Evolutionary conservation across 176 grass and related monocot genomes (phyloP).

Genomic region (Cenchrus purpureus): DNA sequence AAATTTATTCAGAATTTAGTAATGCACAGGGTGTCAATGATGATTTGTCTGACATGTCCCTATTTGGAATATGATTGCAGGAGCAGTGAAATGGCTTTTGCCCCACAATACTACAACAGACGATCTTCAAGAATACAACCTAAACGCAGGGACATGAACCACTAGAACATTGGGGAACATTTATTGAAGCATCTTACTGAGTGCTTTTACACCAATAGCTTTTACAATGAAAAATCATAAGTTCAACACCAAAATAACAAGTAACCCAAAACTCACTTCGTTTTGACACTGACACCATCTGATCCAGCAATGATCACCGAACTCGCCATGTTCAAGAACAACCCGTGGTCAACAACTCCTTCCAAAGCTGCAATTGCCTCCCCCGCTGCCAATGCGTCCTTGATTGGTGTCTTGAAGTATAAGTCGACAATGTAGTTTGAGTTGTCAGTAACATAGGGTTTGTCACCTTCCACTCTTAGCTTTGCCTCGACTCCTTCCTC

Average conservation of each 20-base stretch:
- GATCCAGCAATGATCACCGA: slow-evolving; percentile 93
- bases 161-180: slow-evolving; percentile 9
- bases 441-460: slow-evolving; percentile 90
- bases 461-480: slow-evolving; percentile 67
- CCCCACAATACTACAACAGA: neutral
- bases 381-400: slow-evolving; percentile 74
- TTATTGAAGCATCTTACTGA: slow-evolving; percentile 47
- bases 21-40: neutral
- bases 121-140: neutral
- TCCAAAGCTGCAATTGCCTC: slow-evolving; percentile 75
- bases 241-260: slow-evolving; percentile 25
- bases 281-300: slow-evolving; percentile 78
- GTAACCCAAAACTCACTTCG: slow-evolving; percentile 59
- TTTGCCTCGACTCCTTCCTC: slow-evolving; percentile 83
- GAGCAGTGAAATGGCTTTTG: neutral
- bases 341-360: slow-evolving; percentile 92
- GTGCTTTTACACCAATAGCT: slow-evolving; percentile 37
- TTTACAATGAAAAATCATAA: slow-evolving; percentile 28
- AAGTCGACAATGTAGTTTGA: slow-evolving; percentile 86
- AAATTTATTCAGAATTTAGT: slow-evolving; percentile 8
- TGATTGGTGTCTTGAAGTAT: slow-evolving; percentile 94
- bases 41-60: neutral
- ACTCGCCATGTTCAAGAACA: slow-evolving; percentile 95
- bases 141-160: neutral
- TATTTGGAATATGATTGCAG: neutral